Evolutionary conservation across 495 filamentous ascomycete genomes (phyloP).

Genomic region (Podospora australis): DNA sequence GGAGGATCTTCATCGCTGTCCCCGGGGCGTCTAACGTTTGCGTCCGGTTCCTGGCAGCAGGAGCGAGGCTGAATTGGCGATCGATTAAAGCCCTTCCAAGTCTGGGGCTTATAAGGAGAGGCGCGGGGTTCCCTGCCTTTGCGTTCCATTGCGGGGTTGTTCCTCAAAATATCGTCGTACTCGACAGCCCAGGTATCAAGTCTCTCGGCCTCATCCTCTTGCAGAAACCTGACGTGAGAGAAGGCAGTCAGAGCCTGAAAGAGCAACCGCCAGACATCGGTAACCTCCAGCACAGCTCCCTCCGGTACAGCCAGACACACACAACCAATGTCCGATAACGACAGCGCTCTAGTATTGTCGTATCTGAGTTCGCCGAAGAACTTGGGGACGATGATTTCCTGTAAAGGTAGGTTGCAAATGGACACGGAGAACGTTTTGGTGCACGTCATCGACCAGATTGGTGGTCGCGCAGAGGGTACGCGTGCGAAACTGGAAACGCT

Average conservation of each 20-base stretch:
- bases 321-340: slow-evolving; percentile 13
- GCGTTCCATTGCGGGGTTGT: slow-evolving; percentile 23
- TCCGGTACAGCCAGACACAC: slow-evolving; percentile 6
- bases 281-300: slow-evolving; percentile 6
- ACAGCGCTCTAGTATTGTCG: slow-evolving; percentile 7
- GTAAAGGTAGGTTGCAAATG: slow-evolving; percentile 1
- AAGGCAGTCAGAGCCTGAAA: slow-evolving; percentile 6
- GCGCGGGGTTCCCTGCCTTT: slow-evolving; percentile 20
- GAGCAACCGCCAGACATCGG: slow-evolving; percentile 8
- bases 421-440: slow-evolving; percentile 3
- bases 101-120: slow-evolving; percentile 22
- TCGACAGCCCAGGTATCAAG: slow-evolving; percentile 34
- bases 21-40: neutral
- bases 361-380: slow-evolving; percentile 12
- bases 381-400: slow-evolving; percentile 11
- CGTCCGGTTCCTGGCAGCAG: neutral
- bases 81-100: slow-evolving; percentile 22
- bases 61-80: slow-evolving; percentile 25
- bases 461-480: slow-evolving; percentile 6
- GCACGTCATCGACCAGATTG: slow-evolving; percentile 4
- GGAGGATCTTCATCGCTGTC: neutral
- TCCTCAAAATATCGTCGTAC: slow-evolving; percentile 30
- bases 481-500: slow-evolving; percentile 15
- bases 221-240: slow-evolving; percentile 5
- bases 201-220: slow-evolving; percentile 11